Evolutionary conservation across 2,329 filamentous ascomycete species (phyloP), one percentile per base, ranked within the genome.

Genomic region (Ophiocordyceps camponoti-rufipedis): DNA sequence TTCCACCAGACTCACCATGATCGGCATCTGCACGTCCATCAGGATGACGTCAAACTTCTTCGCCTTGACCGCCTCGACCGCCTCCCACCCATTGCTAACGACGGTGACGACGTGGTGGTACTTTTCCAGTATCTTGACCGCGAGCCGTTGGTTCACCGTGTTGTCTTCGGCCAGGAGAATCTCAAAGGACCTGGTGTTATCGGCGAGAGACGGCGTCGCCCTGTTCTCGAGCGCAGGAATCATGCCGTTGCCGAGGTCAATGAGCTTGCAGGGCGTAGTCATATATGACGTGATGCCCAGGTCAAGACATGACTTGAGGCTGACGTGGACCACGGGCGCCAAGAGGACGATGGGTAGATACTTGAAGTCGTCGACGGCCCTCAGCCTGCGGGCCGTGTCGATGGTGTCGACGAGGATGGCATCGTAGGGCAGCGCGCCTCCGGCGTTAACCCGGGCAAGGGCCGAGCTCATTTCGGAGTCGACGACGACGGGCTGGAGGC

Each of bases 21-120:
- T 84, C n/a, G 91, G 91, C 91, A 98, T 98, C 61, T 96, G 91
- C 16, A 98, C 91, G 59, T 98, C 91, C 91, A 98, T 98, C 43
- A 98, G 73, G 51, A 98, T 91, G 49, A 94, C 85, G 61, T 98
- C 91, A 60, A 93, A 98, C 59, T 85, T 82, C 66, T 83, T 89
- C 59, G 81, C 78, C 70, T 93, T 88, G 54, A 95, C 80, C n/a
- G 84, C 80, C 58, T 95, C 84, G 13, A 96, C 79, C 1, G 91
- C 91, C 58, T 96, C 89, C 51, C 88, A 74, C 49, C 91, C 91
- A 59, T 98, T 98, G 55, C 88, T 86, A 41, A 94, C 91, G 23
- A 98, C 91, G 1, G 84, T 89, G 23, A 93, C 85, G 28, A 81
- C 80, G 58, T 93, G 85, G 58, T 95, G 88, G 62, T 95, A 94